Base-by-base conservation (phyloP, 2,329 filamentous ascomycete genomes). In the Alternaria brassicae region DNA sequence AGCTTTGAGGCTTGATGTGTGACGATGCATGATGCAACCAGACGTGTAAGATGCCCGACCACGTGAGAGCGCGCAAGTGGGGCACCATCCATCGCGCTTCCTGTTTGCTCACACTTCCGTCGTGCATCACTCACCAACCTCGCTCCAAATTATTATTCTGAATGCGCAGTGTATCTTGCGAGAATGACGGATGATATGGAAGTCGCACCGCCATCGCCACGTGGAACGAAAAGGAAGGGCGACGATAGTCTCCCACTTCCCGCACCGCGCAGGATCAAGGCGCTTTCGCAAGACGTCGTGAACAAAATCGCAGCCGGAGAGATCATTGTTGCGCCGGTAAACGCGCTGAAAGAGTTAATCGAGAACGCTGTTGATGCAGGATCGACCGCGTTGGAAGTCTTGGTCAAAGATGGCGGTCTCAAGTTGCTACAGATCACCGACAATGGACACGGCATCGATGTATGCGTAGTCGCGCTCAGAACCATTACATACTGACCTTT, bases 301-400 rank as follows among this genome's bases (percentile, higher is more conserved):
- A 99, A 98, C 83, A 99, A 98, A 78, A 99, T 99, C 68, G 95
- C 95, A 1, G 95, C 95, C 0, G 95, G 95, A 19, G 95, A 99
- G 78, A 99, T 99, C 71, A 99, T 99, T 61, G 93, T 99, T 48
- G 94, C 95, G 2, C 96, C 95, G 0, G 93, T 97, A 27, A 92
- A 99, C 78, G 95, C 96, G 3, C 80, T 99, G 57, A 99, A 99
- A 79, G 95, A 99, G 77, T 82, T 99, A 49, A 93, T 99, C 12
- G 95, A 99, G 77, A 99, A 99, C 71, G 90, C 95, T 4, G 93
- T 99, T 15, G 96, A 99, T 79, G 95, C 96, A n/a, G 94, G 95
- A 5, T 91, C 95, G 3, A 98, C 95, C 0, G 88, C 90, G 2
- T 81, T 99, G 44, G 95, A 99, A 74, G 89, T 99, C 17, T 77